Evolutionary conservation across 2,329 filamentous ascomycete species (phyloP).

Genomic region (Bimuria novae-zelandiae): DNA sequence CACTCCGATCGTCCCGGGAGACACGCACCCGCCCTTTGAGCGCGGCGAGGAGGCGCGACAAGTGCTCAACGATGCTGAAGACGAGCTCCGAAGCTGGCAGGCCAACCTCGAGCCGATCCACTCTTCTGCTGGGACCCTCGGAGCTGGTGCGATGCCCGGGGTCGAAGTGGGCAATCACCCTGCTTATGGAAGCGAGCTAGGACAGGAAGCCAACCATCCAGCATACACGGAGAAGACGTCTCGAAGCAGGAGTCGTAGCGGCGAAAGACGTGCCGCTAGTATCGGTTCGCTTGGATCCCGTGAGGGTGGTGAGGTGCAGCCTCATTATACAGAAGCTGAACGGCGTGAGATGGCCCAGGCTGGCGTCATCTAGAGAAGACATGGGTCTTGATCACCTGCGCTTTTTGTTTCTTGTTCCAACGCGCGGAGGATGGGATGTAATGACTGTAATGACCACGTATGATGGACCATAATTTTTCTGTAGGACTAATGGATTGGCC

Average conservation of each 20-base stretch:
- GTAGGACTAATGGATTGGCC: not conserved
- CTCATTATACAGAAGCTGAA: slow-evolving; percentile 38
- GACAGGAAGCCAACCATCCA: slow-evolving; percentile 20
- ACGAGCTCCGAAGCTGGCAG: slow-evolving; percentile 79
- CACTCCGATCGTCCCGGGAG: slow-evolving; percentile 84
- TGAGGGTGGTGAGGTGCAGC: slow-evolving; percentile 28
- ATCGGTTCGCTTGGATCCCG: slow-evolving; percentile 28
- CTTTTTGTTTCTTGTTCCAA: not conserved
- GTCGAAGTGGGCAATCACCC: slow-evolving; percentile 9
- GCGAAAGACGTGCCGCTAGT: slow-evolving; percentile 27
- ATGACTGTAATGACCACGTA: slow-evolving; percentile 5
- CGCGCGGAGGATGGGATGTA: not conserved
- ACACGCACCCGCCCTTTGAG: slow-evolving; percentile 71
- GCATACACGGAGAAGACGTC: slow-evolving; percentile 23
- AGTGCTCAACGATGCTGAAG: slow-evolving; percentile 89
- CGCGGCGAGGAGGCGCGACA: slow-evolving; percentile 72
- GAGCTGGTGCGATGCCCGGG: slow-evolving; percentile 52
- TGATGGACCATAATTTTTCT: slow-evolving; percentile 3
- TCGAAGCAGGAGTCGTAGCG: slow-evolving; percentile 28
- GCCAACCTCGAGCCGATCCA: slow-evolving; percentile 60
- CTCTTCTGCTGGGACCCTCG: slow-evolving; percentile 54
- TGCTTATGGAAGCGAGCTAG: slow-evolving; percentile 19
- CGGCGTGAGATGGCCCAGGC: slow-evolving; percentile 31
- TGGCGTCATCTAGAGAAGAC: slow-evolving; percentile 19
- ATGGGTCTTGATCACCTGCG: not conserved